Conservation (phyloP, 495 filamentous ascomycete species). For the Talaromyces ruber region DNA sequence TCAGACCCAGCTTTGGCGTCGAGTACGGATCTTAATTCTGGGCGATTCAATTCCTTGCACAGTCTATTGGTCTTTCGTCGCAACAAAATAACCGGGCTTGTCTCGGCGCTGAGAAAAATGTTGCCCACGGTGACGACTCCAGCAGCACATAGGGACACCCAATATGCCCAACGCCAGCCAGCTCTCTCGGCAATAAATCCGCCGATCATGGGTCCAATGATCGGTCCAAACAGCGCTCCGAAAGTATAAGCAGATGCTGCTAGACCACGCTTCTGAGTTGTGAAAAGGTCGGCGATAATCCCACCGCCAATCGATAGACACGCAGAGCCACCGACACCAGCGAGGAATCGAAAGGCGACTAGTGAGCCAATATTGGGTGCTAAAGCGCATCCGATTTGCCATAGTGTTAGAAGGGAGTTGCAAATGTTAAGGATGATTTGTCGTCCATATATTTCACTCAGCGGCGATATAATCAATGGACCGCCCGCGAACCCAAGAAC, state of each 20-base stretch:
- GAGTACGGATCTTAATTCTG: constrained; percentile 16
- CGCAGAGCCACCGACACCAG: constrained; percentile 38
- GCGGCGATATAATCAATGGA: constrained; percentile 49
- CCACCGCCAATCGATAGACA: constrained; percentile 45
- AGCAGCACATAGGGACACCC: constrained; percentile 44
- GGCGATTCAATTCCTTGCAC: constrained; percentile 26
- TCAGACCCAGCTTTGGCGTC: constrained; percentile 11
- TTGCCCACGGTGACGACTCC: constrained; percentile 28
- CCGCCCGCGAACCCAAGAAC: constrained; percentile 25
- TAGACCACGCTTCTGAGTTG: constrained; percentile 36
- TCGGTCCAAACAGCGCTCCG: constrained; percentile 37
- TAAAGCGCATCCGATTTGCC: constrained; percentile 42
- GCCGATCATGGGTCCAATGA: constrained; percentile 40
- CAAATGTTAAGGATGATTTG: constrained; percentile 35
- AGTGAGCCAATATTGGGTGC: constrained; percentile 35
- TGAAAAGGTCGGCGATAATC: constrained; percentile 46
- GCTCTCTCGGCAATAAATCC: constrained; percentile 40
- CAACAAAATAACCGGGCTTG: constrained; percentile 45
- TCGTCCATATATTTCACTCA: constrained; percentile 51
- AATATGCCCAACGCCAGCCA: constrained; percentile 50
- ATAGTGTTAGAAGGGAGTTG: constrained; percentile 44
- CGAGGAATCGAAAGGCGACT: constrained; percentile 44
- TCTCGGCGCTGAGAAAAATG: constrained; percentile 34
- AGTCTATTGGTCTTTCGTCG: constrained; percentile 37
- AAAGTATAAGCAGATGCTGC: constrained; percentile 19